A percentile compares a stretch with the other conserved stretches of the same genome.
Conservation (phyloP, 23 red algal genomes). For the Agarophyton chilense region DNA sequence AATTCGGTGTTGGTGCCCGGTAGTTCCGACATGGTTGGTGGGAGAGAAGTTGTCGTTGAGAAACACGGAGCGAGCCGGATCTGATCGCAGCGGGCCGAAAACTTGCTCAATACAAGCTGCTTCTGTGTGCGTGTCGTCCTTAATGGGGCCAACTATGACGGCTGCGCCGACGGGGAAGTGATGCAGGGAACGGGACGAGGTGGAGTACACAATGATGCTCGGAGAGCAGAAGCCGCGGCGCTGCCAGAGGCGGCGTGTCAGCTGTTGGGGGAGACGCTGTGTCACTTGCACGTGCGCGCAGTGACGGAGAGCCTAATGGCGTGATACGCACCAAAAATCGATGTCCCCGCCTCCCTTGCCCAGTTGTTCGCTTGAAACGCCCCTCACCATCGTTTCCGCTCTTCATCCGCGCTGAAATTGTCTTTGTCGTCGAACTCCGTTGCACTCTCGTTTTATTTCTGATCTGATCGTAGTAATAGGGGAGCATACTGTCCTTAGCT, state of each 20-base stretch:
- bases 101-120: conserved; percentile 28
- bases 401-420: background rate
- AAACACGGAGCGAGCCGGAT: conserved; percentile 58
- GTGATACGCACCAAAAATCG: too few species aligned
- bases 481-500: background rate
- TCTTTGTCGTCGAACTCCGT: background rate
- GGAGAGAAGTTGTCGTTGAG: conserved; percentile 51
- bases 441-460: background rate
- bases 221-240: too few species aligned
- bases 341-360: too few species aligned
- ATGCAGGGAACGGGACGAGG: too few species aligned
- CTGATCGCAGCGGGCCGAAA: conserved; percentile 44
- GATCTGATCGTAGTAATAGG: too few species aligned
- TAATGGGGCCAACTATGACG: conserved; percentile 19
- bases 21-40: conserved; percentile 53
- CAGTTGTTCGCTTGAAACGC: too few species aligned
- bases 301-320: too few species aligned
- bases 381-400: too few species aligned
- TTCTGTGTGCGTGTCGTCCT: background rate
- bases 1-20: conserved; percentile 48
- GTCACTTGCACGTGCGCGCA: too few species aligned
- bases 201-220: too few species aligned
- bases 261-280: too few species aligned
- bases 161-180: background rate
- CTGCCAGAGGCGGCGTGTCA: too few species aligned